phyloP scores from a whole-genome alignment of 495 filamentous ascomycete genomes.

The Pyrenula aspistea region DNA sequence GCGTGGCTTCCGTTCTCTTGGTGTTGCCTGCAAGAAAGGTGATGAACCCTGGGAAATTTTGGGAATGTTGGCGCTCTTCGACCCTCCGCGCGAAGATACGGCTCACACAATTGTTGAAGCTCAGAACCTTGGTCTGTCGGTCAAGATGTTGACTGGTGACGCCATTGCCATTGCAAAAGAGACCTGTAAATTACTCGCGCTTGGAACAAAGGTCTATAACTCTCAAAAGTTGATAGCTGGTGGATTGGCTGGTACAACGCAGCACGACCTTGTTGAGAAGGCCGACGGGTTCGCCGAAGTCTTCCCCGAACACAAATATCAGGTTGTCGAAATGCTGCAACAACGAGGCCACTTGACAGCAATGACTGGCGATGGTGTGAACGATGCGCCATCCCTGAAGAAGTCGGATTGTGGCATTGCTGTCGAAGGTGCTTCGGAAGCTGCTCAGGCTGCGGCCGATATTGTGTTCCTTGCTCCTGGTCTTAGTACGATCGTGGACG shows the following conservation, averaged over 20 bases:
- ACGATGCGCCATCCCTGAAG: constrained; percentile 62
- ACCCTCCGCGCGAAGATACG: constrained; percentile 66
- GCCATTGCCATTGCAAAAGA: constrained; percentile 70
- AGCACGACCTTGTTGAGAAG: constrained; percentile 65
- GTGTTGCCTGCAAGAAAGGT: constrained; percentile 60
- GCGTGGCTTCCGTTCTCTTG: constrained; percentile 72
- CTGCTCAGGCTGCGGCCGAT: constrained; percentile 65
- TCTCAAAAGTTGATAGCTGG: constrained; percentile 63
- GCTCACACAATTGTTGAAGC: constrained; percentile 68
- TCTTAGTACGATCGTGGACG: constrained; percentile 64
- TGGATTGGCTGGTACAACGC: constrained; percentile 58
- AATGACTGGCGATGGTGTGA: constrained; percentile 68
- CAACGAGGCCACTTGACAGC: constrained; percentile 63
- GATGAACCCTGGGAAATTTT: constrained; percentile 56
- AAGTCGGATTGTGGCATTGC: constrained; percentile 69
- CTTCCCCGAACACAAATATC: constrained; percentile 69
- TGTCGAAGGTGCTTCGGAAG: constrained; percentile 66
- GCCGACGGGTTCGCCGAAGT: constrained; percentile 69
- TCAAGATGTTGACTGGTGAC: constrained; percentile 75
- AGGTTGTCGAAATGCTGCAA: constrained; percentile 67
- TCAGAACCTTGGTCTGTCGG: constrained; percentile 61
- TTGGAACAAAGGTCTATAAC: constrained; percentile 70
- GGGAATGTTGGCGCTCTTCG: constrained; percentile 70
- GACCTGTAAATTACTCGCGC: constrained; percentile 70
- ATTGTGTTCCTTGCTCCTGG: constrained; percentile 71